Conservation (phyloP, 164 flowering plant species). For the Chloranthus sessilifolius region DNA sequence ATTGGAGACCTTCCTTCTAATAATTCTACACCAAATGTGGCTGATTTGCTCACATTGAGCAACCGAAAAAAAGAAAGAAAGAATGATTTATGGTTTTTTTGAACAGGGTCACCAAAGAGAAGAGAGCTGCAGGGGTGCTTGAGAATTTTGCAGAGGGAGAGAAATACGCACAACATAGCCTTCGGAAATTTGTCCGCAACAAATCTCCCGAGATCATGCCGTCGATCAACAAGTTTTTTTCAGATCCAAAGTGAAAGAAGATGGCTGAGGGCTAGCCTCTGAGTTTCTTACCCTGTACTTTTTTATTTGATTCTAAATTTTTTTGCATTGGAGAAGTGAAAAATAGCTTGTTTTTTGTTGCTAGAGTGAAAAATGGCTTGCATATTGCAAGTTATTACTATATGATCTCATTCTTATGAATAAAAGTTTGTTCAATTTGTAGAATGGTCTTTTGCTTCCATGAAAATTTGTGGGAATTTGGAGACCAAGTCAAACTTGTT, state of each 20-base stretch:
- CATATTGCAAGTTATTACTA: not conserved
- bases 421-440: no score
- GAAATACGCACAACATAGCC: constrained; percentile 21
- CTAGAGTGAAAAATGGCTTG: not conserved
- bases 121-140: constrained; percentile 30
- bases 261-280: not conserved
- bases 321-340: not conserved
- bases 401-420: no score
- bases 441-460: no score
- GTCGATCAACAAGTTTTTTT: constrained; percentile 25
- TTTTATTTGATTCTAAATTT: no score
- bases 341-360: not conserved
- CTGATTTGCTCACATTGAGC: not conserved
- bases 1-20: not conserved
- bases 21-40: not conserved
- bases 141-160: constrained; percentile 33
- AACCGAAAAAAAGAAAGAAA: not conserved
- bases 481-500: no score
- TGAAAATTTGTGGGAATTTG: no score
- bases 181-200: constrained; percentile 24
- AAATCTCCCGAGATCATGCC: constrained; percentile 29
- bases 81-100: not conserved
- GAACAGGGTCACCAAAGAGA: constrained; percentile 25
- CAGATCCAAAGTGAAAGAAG: constrained; percentile 13
- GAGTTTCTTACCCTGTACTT: not conserved